Evolutionary conservation across 192 early-diverging fungal genomes (phyloP).

Genomic region (Coemansia furcata): DNA sequence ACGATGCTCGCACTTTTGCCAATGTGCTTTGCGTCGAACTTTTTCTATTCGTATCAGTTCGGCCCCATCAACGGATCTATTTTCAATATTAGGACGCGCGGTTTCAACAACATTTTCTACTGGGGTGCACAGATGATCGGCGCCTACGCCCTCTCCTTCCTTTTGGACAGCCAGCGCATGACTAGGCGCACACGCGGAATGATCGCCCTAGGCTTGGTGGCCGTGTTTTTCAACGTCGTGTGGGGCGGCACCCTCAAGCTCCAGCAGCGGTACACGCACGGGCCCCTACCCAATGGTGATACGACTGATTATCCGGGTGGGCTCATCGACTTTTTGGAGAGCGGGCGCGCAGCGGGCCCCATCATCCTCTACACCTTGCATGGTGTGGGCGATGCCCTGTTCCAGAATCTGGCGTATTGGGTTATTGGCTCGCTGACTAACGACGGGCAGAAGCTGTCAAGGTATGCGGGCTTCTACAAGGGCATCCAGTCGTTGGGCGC

Average conservation of each 20-base stretch:
- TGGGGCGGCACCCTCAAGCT: constrained; percentile 63
- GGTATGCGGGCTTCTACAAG: constrained; percentile 85
- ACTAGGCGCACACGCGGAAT: constrained; percentile 61
- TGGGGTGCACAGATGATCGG: constrained; percentile 75
- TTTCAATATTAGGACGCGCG: constrained; percentile 68
- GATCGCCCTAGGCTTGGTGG: constrained; percentile 50
- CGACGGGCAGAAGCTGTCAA: constrained; percentile 64
- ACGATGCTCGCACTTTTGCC: constrained; percentile 65
- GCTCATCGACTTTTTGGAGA: constrained; percentile 44
- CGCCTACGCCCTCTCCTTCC: constrained; percentile 61
- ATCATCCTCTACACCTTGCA: constrained; percentile 69
- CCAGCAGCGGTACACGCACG: constrained; percentile 57
- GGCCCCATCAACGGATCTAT: constrained; percentile 61
- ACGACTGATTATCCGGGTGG: constrained; percentile 30
- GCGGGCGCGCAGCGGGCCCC: constrained; percentile 54
- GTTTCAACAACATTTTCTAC: constrained; percentile 73
- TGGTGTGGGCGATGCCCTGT: constrained; percentile 74
- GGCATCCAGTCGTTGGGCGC: constrained; percentile 72
- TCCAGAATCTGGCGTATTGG: constrained; percentile 78
- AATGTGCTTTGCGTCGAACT: constrained; percentile 71
- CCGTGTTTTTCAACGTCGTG: constrained; percentile 51
- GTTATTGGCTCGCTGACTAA: constrained; percentile 81
- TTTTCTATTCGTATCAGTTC: constrained; percentile 81
- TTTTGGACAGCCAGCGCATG: constrained; percentile 60
- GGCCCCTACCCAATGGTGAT: constrained; percentile 11